Evolutionary conservation across 1,284 basidiomycete species (phyloP), one percentile per base, ranked within the genome.

Genomic region (Leccinum glutinopallens): DNA sequence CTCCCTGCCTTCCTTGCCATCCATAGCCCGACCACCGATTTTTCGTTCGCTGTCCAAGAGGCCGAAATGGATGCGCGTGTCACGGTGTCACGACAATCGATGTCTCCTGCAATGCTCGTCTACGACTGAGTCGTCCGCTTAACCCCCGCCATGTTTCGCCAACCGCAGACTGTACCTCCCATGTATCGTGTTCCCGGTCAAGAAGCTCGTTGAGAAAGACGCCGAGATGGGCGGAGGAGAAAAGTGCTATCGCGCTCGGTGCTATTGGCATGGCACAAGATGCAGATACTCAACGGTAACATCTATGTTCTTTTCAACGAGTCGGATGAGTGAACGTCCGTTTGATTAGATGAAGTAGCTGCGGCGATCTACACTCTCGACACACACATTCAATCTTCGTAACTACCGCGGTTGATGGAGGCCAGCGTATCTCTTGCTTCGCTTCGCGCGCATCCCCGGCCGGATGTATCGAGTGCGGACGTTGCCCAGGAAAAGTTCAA

Each of bases 311-410:
- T 57, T 33, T 17, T 19, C 22, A 15, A 15, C 9, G 2, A 3
- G 19, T 17, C 46, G 5, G 3, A 41, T 22, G 5, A n/a, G 7
- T 33, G 10, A 56, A 54, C 4, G 2, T 8, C 6, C 19, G 39
- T 9, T 61, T 19, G 5, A 55, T 54, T 67, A 92, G 92, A 91
- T 69, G 91, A 93, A 74, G 84, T 86, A 67, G 83, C 90, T 2
- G 90, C 88, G 25, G 95, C 90, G 61, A 93, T 92, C 63, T 93
- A 96, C 75, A 93, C 92, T 1, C 87, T 96, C 35, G 95, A 97
- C 70, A 89, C 87, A 25, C 83, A 95, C 32, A 80, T 93, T 33
- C 88, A 90, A 70, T 77, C 84, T 10, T 86, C 87, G 0, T 86
- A 85, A 67, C 78, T 84, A 17, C 85, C 85, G 63, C 81, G 83